Conservation (phyloP, 2,329 filamentous ascomycete genomes). For the Rutstroemia sp. region DNA sequence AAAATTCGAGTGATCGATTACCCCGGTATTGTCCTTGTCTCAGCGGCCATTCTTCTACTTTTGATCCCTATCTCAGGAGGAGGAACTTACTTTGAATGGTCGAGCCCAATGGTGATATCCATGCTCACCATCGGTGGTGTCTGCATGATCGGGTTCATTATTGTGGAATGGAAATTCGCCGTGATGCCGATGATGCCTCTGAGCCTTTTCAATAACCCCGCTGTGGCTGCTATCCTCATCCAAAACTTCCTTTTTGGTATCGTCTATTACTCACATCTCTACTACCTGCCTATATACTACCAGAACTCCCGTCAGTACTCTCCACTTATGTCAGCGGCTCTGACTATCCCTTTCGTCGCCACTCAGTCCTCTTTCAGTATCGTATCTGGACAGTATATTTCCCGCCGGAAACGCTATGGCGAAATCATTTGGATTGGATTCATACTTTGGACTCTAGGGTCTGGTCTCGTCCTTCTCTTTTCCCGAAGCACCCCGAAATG, state of each 20-base stretch:
- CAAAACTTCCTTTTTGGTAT: conserved; percentile 55
- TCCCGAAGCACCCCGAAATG: conserved; percentile 37
- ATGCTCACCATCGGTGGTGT: conserved; percentile 47
- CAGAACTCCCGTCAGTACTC: conserved; percentile 41
- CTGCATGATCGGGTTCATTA: conserved; percentile 40
- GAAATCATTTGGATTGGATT: conserved; percentile 44
- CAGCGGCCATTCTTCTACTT: conserved; percentile 49
- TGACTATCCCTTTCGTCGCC: conserved; percentile 43
- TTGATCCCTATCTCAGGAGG: conserved; percentile 58
- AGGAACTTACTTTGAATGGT: conserved; percentile 49
- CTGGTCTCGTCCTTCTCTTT: conserved; percentile 45
- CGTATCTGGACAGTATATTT: conserved; percentile 50
- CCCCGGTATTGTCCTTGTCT: conserved; percentile 46
- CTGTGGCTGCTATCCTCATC: conserved; percentile 46
- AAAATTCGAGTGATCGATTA: conserved; percentile 52
- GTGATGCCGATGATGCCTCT: conserved; percentile 51
- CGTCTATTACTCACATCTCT: conserved; percentile 51
- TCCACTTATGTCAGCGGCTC: conserved; percentile 39
- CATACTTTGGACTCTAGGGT: conserved; percentile 38
- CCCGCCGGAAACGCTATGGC: conserved; percentile 47
- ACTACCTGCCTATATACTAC: conserved; percentile 53
- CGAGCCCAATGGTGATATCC: conserved; percentile 48
- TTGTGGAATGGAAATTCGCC: conserved; percentile 49
- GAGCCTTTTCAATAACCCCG: conserved; percentile 45
- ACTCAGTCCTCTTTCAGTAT: conserved; percentile 40